Base-by-base conservation (phyloP, 176 grass and related monocot genomes). In the Echinochloa phyllopogon region DNA sequence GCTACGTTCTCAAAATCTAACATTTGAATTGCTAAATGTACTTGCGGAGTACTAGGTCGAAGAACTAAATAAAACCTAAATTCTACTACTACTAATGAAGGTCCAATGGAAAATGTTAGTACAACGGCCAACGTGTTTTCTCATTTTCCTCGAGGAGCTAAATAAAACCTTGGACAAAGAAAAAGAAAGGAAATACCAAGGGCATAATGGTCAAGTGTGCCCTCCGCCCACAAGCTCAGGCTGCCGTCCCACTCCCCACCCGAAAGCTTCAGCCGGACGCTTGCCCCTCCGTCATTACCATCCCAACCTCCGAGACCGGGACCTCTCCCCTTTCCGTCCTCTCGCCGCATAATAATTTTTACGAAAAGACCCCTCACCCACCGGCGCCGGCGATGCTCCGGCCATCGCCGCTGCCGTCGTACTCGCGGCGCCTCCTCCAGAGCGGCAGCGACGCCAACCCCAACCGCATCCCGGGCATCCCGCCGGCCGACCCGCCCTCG, bases 361-460 rank as follows among this genome's bases (percentile, higher is more conserved):
- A 71, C 33, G 44, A 15, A 82, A 72, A 71, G 37, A 6, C 78
- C 74, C 40, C 61, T 67, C 78, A 56, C 61, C 51, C 21, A 60
- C 53, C 58, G 29, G 13, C 78, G 40, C 61, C 47, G 84, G 79
- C 82, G 72, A 92, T 92, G 90, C 77, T 72, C 86, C 81, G 61
- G 81, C 81, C 53, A 21, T 36, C 65, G 80, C 50, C 48, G 59
- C 50, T 36, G 59, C n/a, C 72, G 72, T 64, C 65, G 51, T 24
- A 62, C 8, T 66, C 90, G 83, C 21, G 83, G 87, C 87, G 90
- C 77, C 74, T 92, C 52, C 90, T 92, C 42, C 83, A 92, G 83
- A 57, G 60, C 29, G 10, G 44, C 68, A 18, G 43, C 33, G 17
- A 3, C 68, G 68, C 3, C 68, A 39, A 41, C 75, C 57, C 82